These are phyloP conservation scores for Incumbomyces delicatus DNA, from an alignment of 2,329 filamentous ascomycete genomes.

Conservation along the genomic window DNA sequence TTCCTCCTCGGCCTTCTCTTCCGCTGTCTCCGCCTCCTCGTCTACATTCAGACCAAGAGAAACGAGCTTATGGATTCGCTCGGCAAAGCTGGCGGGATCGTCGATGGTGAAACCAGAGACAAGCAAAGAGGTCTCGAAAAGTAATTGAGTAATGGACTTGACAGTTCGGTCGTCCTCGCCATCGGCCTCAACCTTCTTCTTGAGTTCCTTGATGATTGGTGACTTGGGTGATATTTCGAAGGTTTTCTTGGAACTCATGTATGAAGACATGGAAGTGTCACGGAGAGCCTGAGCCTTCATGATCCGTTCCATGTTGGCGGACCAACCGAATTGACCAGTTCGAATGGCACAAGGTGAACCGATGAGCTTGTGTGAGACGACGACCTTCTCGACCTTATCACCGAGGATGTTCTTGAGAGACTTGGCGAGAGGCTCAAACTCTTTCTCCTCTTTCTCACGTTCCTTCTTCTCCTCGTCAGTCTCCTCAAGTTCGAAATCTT, in stretches of 20 bases:
- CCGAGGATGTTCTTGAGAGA: constrained; percentile 97
- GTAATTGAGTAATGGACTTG: constrained; percentile 96
- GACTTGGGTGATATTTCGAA: constrained; percentile 99
- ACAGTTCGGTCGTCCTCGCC: constrained; percentile 98
- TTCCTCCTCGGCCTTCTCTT: constrained; percentile 48
- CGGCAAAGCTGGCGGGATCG: constrained; percentile 92
- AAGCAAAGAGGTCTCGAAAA: constrained; percentile 97
- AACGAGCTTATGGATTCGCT: constrained; percentile 99
- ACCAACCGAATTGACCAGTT: constrained; percentile 99
- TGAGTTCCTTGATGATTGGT: constrained; percentile 95
- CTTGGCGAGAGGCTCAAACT: constrained; percentile 91
- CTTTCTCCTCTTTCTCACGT: constrained; percentile 96
- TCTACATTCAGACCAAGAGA: constrained; percentile 96
- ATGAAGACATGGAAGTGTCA: constrained; percentile 98
- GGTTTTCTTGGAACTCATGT: constrained; percentile 99
- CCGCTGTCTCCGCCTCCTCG: constrained; percentile 68
- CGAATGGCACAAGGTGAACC: constrained; percentile 95
- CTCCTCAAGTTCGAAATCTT: constrained; percentile 99
- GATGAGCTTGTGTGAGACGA: constrained; percentile 94
- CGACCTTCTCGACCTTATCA: constrained; percentile 99
- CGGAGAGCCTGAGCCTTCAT: constrained; percentile 99
- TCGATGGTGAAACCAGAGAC: constrained; percentile 99
- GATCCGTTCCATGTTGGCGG: constrained; percentile 99
- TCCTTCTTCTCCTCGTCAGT: constrained; percentile 97
- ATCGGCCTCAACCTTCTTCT: constrained; percentile 96